Base-by-base conservation (phyloP, 2,329 filamentous ascomycete species). In the Colletotrichum tofieldiae region DNA sequence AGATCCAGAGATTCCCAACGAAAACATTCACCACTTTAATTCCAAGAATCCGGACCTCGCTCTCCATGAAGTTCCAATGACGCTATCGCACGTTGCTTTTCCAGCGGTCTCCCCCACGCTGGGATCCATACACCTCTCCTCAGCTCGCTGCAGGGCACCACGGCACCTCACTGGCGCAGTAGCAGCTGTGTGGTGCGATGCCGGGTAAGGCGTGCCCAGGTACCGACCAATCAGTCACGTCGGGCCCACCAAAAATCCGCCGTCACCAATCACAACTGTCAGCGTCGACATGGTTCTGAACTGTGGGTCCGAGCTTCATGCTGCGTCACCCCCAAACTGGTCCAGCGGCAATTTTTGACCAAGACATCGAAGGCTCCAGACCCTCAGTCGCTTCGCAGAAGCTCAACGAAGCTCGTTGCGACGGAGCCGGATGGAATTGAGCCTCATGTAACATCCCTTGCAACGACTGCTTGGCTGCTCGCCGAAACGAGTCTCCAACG, bases 1-100 rank as follows among this genome's bases (percentile, higher is more conserved):
- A 55, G 59, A 35, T 29, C 35, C 11, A 39, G 67, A 41, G 20
- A 55, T 41, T 23, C 45, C 14, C 35, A 37, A 51, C 18, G 23
- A 51, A 32, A 23, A n/a, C 23, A n/a, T 52, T 37, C 29, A 52
- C 65, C 23, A 54, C 66, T 32, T 56, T 49, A 23, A 29, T 72
- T 59, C 65, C 65, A 68, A 51, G 69, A 39, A 55, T 63, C 43
- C 20, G 26, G 51, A 37, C 58, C 58, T 68, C 45, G n/a, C 61
- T 47, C 52, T 62, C 37, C 18, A 54, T 58, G 58, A 52, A 26
- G 49, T 59, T 26, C 65, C 58, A 63, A 69, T 72, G 69, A 72
- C 69, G 69, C 58, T 72, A 72, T 72, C 45, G 65, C 65, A 52
- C 68, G 39, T 71, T 62, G 56, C 45, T 67, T 61, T 63, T 51